Conservation (phyloP, 169 alveolate species). For the Haemoproteus tartakovskyi region DNA sequence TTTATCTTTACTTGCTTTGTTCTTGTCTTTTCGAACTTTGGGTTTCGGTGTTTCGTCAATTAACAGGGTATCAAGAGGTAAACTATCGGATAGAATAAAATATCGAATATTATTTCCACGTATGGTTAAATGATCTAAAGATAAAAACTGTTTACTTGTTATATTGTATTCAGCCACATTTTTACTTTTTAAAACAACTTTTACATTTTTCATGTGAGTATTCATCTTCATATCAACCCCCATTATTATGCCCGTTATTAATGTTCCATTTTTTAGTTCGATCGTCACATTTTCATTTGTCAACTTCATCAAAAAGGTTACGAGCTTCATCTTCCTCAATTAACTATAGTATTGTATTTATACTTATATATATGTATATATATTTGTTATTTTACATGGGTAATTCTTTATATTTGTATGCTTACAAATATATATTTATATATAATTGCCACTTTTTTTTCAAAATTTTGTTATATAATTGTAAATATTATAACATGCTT, state of each 20-base stretch:
- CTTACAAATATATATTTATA: too few relatives aligned
- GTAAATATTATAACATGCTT: too few relatives aligned
- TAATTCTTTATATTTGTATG: not conserved
- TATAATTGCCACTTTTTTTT: too few relatives aligned
- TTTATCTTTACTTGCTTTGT: conserved; percentile 65
- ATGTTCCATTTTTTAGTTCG: conserved; percentile 97
- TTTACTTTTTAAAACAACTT: conserved; percentile 92
- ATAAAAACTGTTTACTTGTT: conserved; percentile 67
- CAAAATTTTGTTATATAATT: too few relatives aligned
- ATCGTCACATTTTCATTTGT: conserved; percentile 95
- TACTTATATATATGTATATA: not conserved
- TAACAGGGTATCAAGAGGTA: conserved; percentile 92
- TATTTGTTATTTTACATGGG: not conserved
- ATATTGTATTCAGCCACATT: conserved; percentile 89
- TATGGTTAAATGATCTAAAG: conserved; percentile 76
- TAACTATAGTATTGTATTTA: not conserved
- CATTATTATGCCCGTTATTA: conserved; percentile 92
- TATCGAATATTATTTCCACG: conserved; percentile 93
- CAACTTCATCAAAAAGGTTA: conserved; percentile 94
- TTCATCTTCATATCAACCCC: conserved; percentile 98
- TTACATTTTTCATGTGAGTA: conserved; percentile 96
- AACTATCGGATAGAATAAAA: conserved; percentile 93
- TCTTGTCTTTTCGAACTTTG: conserved; percentile 78
- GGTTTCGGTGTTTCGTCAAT: conserved; percentile 95
- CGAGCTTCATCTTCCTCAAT: conserved; percentile 93